These are phyloP conservation scores for Trichosporon asahii DNA, from an alignment of 1,284 basidiomycete genomes.

Conservation along the genomic window DNA sequence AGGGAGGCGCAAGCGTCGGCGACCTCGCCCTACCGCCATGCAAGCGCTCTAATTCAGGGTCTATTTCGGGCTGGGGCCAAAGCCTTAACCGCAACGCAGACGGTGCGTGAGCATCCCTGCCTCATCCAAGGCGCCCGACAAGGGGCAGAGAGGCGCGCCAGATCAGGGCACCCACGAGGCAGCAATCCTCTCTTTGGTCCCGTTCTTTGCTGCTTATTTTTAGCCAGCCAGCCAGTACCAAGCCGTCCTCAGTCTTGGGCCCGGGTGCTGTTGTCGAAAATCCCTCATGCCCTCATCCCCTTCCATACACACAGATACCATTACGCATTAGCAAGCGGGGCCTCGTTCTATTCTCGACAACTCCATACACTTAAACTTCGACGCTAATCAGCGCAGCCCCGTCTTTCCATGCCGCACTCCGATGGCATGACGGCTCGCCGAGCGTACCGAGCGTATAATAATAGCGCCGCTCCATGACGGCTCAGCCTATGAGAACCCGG, in stretches of 20 bases:
- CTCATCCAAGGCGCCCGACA: no score
- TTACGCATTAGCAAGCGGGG: no score
- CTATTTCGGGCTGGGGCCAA: background rate
- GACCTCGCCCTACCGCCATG: background rate
- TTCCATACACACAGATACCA: background rate
- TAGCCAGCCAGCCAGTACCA: background rate
- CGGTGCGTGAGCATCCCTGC: no score
- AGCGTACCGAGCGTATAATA: background rate
- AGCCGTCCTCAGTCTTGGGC: background rate
- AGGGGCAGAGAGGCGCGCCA: no score
- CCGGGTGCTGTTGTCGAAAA: background rate
- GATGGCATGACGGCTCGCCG: no score
- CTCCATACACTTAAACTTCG: background rate
- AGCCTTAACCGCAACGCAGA: no score
- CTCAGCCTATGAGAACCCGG: no score
- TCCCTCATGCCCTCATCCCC: background rate
- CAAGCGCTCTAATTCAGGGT: slow-evolving; percentile 4
- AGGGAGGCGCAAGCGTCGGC: background rate
- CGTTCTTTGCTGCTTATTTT: slow-evolving; percentile 5
- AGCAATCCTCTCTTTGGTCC: background rate
- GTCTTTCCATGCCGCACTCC: background rate
- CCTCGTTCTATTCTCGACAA: background rate
- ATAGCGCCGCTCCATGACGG: background rate
- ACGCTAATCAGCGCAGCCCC: background rate
- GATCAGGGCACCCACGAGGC: background rate